Percentiles rank a stretch among this genome's conserved stretches.
phyloP scores from a whole-genome alignment of 495 filamentous ascomycete species.

The Parathielavia appendiculata region DNA sequence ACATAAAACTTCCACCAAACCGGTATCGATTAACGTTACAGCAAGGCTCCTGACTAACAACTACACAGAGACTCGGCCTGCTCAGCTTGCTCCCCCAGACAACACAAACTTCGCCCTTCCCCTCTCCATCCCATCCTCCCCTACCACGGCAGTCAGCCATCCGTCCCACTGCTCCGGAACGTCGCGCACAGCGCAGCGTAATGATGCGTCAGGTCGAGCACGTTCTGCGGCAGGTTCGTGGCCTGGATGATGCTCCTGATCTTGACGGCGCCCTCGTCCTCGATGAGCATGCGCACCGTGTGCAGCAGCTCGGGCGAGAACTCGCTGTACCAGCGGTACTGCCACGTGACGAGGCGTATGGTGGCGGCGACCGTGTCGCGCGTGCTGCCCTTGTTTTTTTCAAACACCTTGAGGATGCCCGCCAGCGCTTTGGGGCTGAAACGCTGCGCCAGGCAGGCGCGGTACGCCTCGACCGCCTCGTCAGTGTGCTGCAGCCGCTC shows the following conservation, averaged over 20 bases:
- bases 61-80: neutral
- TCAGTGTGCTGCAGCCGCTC: slow-evolving; percentile 84
- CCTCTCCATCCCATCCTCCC: neutral
- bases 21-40: no score
- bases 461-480: slow-evolving; percentile 88
- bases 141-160: slow-evolving; percentile 52
- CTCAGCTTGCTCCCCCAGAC: neutral
- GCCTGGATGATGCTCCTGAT: slow-evolving; percentile 95
- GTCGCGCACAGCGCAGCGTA: slow-evolving; percentile 92
- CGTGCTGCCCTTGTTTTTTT: slow-evolving; percentile 61
- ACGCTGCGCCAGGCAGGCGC: slow-evolving; percentile 69
- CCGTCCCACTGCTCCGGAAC: slow-evolving; percentile 90
- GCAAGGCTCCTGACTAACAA: no score
- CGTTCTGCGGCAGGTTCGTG: slow-evolving; percentile 84
- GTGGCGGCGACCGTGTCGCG: slow-evolving; percentile 70
- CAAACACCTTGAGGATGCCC: slow-evolving; percentile 71
- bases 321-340: slow-evolving; percentile 99
- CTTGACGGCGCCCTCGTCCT: slow-evolving; percentile 96
- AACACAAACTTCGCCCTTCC: neutral
- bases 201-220: slow-evolving; percentile 91
- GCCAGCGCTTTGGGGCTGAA: slow-evolving; percentile 89
- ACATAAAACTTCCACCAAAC: no score
- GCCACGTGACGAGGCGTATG: slow-evolving; percentile 90
- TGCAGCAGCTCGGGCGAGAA: slow-evolving; percentile 87
- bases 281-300: slow-evolving; percentile 85